Conservation (phyloP, 169 alveolate genomes). For the Eimeria tenella region DNA sequence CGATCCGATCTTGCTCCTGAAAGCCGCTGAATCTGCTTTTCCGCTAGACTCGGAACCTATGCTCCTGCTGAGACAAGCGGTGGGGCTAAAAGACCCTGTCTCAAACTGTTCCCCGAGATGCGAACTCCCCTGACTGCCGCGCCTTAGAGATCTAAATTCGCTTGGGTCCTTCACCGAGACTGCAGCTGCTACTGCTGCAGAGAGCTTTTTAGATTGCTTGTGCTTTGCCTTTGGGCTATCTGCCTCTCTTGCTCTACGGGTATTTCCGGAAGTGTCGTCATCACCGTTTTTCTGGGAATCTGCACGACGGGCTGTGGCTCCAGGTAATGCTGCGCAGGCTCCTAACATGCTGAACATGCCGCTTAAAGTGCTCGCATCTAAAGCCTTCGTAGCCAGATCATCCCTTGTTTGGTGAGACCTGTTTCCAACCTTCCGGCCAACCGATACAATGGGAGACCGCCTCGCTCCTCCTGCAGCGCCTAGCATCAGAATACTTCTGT, state of each 20-base stretch:
- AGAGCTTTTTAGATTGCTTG: conserved; percentile 10
- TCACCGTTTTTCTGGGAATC: not conserved
- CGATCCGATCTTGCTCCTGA: not conserved
- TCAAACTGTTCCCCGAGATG: conserved; percentile 21
- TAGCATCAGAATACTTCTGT: not conserved
- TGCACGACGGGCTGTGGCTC: conserved; percentile 3
- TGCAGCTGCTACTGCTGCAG: conserved; percentile 66
- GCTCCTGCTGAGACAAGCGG: not conserved
- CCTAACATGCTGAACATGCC: conserved; percentile 69
- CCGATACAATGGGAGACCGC: not conserved
- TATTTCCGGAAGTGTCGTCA: not conserved
- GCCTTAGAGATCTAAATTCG: conserved; percentile 12
- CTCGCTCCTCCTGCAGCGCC: not conserved
- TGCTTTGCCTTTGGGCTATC: not conserved
- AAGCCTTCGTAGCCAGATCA: not conserved
- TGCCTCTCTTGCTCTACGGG: not conserved
- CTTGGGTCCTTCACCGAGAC: conserved; percentile 43
- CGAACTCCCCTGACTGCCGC: conserved; percentile 43
- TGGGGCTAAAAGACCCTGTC: not conserved
- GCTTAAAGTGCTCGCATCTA: conserved; percentile 45
- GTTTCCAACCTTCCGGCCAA: conserved; percentile 4
- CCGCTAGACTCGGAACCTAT: not conserved
- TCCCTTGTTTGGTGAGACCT: not conserved
- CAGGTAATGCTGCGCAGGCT: conserved; percentile 67
- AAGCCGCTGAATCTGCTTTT: not conserved